Base-by-base conservation (phyloP, 352 stramenopile genomes). In the Thalassiosira sp. region DNA sequence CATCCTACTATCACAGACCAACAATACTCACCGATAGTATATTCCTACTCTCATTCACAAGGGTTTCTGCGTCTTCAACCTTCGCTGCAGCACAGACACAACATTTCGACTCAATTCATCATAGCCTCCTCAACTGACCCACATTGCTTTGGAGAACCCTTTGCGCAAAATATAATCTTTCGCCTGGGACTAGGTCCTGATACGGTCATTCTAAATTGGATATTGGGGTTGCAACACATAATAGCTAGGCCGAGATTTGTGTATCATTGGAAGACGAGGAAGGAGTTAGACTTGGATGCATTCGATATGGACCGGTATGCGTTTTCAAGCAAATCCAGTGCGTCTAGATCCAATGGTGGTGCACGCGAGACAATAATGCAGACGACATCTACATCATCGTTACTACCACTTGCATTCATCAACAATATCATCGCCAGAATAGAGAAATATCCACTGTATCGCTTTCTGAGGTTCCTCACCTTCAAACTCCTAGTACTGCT, bases 191-290 rank as follows among this genome's bases (percentile, higher is more conserved):
- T 93, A 7, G 95, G 95, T 10, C 95, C 93, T 35, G 94, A 98
- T 75, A 97, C 94, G 5, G 95, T 98, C 20, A 46, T 98, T 27
- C 82, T 97, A 52, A 98, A 98, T 83, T 96, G 95, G 73, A 68
- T 98, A 35, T 68, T 95, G 35, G 85, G 85, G 40, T 65, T 84
- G 33, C 57, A 68, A 13, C 25, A 59, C 31, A 13, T 59, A 28
- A 51, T 24, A n/a, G 8, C 58, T 20, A 22, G n/a, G 20, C 60
- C 81, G 33, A 22, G 52, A 51, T 73, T 69, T 53, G 46, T 71
- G 5, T 22, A 81, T 37, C 67, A 82, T 70, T 72, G 58, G 58
- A 76, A 76, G 52, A 74, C 27, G 5, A 78, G 40, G 22, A 78
- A 74, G 16, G 37, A 66, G 49, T 43, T 72, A 45, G 74, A 79